These are phyloP conservation scores for Aspergillus nomiae DNA, from an alignment of 2,329 filamentous ascomycete species.

Conservation along the genomic window DNA sequence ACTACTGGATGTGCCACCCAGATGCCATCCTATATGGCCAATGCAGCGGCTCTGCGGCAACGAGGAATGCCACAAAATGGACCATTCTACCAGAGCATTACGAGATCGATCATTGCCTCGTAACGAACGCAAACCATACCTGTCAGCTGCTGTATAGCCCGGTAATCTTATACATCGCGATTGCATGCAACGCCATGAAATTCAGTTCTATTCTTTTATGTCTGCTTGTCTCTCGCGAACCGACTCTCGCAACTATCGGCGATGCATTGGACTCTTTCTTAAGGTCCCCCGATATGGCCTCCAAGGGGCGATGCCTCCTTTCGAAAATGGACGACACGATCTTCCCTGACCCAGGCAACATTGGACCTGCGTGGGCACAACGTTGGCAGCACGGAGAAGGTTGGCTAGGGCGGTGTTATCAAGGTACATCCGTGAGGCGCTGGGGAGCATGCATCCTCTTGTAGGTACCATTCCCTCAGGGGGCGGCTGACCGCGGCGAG, in stretches of 20 bases:
- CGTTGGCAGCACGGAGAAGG: constrained; percentile 1
- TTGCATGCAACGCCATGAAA: constrained; percentile 7
- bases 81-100: background rate
- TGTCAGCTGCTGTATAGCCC: constrained; percentile 7
- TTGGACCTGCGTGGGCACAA: background rate
- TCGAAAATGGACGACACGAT: background rate
- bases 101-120: background rate
- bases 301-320: constrained; percentile 13
- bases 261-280: constrained; percentile 43
- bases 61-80: background rate
- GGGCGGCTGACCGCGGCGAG: too few species aligned
- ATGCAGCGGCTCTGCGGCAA: background rate
- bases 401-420: constrained; percentile 6
- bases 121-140: background rate
- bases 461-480: background rate
- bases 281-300: constrained; percentile 30
- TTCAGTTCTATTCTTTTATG: constrained; percentile 7
- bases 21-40: background rate
- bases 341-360: background rate
- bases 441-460: constrained; percentile 9
- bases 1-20: background rate
- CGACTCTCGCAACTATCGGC: constrained; percentile 29
- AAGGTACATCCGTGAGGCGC: constrained; percentile 9
- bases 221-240: background rate
- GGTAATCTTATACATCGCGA: constrained; percentile 3